Evolutionary conservation across 257 asterid genomes (phyloP).

Genomic region (Gentiana macrophylla): DNA sequence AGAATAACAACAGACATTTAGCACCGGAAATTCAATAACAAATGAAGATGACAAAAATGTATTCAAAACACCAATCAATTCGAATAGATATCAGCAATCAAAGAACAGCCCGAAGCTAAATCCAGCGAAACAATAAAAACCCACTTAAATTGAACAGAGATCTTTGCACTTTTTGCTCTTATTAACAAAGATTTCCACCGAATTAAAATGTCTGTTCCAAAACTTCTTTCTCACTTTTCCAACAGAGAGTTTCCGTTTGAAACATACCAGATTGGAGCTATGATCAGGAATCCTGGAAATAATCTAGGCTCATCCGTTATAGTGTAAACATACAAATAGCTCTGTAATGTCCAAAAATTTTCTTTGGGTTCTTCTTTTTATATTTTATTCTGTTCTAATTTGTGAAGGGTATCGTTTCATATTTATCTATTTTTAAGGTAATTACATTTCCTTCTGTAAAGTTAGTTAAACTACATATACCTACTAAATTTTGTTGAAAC

Average conservation of each 20-base stretch:
- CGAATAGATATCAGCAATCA: constrained; percentile 16
- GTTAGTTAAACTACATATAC: too few species aligned
- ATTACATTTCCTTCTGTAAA: too few species aligned
- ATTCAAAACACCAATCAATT: neutral
- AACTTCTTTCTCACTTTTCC: neutral
- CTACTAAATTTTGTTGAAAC: too few species aligned
- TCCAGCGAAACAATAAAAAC: constrained; percentile 18
- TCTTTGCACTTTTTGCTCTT: constrained; percentile 1
- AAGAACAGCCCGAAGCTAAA: constrained; percentile 33
- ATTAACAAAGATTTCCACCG: constrained; percentile 4
- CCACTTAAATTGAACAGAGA: constrained; percentile 16
- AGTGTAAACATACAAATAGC: too few species aligned
- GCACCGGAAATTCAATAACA: constrained; percentile 22
- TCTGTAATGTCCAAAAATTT: too few species aligned
- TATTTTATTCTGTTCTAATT: too few species aligned
- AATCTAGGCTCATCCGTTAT: neutral
- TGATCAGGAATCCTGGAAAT: constrained; percentile 30
- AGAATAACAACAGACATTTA: constrained; percentile 10
- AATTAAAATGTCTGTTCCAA: neutral
- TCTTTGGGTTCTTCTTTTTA: too few species aligned
- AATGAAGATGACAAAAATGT: constrained; percentile 27
- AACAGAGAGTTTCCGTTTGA: constrained; percentile 11
- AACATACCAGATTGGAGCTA: constrained; percentile 64
- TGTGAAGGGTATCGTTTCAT: too few species aligned
- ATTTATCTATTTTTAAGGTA: too few species aligned